Percentiles rank a stretch among this genome's conserved stretches.
These are phyloP conservation scores for Larix sibirica DNA, from an alignment of 83 land plant genomes.

Conservation along the genomic window DNA sequence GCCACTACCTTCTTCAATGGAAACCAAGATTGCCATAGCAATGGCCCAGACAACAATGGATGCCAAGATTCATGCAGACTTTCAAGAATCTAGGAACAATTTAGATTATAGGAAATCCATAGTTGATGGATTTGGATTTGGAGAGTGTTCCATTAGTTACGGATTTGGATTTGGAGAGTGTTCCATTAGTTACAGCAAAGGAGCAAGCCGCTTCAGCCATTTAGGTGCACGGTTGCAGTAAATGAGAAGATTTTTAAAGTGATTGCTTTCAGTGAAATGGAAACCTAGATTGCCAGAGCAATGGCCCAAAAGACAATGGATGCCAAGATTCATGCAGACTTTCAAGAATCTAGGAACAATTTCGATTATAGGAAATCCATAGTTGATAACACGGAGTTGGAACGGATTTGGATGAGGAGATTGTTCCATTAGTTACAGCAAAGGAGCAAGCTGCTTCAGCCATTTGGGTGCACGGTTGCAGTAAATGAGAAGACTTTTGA, in stretches of 20 bases:
- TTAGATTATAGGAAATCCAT: conserved; percentile 85
- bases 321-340: conserved; percentile 80
- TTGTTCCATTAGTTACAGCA: conserved; percentile 29
- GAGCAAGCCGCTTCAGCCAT: too few relatives aligned
- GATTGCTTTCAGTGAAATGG: too few relatives aligned
- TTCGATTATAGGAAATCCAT: conserved; percentile 85
- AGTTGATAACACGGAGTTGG: conserved; percentile 3
- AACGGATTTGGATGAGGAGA: too few relatives aligned
- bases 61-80: conserved; percentile 80
- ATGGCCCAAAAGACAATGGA: conserved; percentile 89
- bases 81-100: conserved; percentile 66
- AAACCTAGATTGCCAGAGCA: conserved; percentile 51
- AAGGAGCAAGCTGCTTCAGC: conserved; percentile 84
- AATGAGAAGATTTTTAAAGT: too few relatives aligned
- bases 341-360: conserved; percentile 66
- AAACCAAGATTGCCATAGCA: conserved; percentile 50
- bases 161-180: too few relatives aligned
- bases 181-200: too few relatives aligned
- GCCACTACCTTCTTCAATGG: too few relatives aligned
- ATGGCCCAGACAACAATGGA: conserved; percentile 90
- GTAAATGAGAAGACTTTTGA: conserved; percentile 79
- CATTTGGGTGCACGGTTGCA: conserved; percentile 92
- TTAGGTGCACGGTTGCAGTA: too few relatives aligned
- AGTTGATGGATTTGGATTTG: conserved; percentile 8
- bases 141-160: neutral